These are phyloP conservation scores for Aphanoascus verrucosus DNA, from an alignment of 2,329 filamentous ascomycete genomes.

Conservation along the genomic window DNA sequence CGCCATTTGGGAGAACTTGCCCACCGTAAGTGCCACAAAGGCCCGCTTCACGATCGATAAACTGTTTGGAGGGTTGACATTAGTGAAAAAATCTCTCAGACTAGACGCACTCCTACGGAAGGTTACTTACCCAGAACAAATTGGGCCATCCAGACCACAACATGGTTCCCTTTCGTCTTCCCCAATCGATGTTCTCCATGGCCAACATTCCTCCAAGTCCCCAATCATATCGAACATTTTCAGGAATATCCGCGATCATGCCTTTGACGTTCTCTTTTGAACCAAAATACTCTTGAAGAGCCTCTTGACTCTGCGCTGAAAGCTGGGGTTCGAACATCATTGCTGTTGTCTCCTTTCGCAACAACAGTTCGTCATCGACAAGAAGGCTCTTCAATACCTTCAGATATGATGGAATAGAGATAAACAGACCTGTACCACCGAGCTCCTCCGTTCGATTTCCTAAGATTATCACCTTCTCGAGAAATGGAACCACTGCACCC, in stretches of 20 bases:
- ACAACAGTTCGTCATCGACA: not conserved
- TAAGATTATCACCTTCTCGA: not conserved
- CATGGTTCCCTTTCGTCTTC: constrained; percentile 4
- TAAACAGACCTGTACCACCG: not conserved
- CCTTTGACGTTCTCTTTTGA: not conserved
- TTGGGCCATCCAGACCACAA: constrained; percentile 6
- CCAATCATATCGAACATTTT: not conserved
- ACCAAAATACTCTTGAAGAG: not conserved
- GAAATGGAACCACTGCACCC: constrained; percentile 3
- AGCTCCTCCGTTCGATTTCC: not conserved
- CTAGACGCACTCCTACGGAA: not conserved
- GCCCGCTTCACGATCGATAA: constrained; percentile 5
- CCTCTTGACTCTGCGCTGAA: constrained; percentile 1
- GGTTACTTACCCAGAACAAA: constrained; percentile 4
- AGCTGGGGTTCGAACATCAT: constrained; percentile 9
- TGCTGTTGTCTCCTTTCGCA: not conserved
- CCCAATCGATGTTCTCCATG: constrained; percentile 1
- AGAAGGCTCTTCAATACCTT: constrained; percentile 3
- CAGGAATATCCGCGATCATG: not conserved
- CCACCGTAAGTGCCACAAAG: constrained; percentile 6
- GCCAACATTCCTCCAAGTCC: not conserved
- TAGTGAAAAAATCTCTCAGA: not conserved
- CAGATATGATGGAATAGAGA: constrained; percentile 2
- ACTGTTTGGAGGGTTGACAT: not conserved
- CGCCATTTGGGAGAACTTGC: constrained; percentile 2